Percentiles rank a stretch among this genome's conserved stretches.
phyloP scores from a whole-genome alignment of 305 asterid species.

The Fraxinus baroniana region DNA sequence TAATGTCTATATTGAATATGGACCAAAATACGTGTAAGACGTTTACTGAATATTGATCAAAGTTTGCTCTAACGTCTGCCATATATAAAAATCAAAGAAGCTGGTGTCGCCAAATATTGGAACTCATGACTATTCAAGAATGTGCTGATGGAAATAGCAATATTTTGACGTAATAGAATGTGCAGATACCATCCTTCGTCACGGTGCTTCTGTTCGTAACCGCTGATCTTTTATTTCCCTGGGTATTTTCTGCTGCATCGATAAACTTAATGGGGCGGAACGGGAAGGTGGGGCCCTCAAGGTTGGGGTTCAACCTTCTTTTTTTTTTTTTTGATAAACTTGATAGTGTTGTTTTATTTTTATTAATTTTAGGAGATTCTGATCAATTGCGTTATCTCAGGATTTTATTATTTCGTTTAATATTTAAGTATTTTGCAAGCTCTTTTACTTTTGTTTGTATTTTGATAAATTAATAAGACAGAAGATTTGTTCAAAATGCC shows the following conservation, averaged over 20 bases:
- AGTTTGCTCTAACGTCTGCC: not conserved
- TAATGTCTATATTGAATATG: not conserved
- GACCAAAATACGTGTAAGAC: not conserved
- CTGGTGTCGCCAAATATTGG: not conserved
- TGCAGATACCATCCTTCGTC: not conserved
- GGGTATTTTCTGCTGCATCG: not conserved
- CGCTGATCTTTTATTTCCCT: not conserved
- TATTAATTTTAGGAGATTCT: too few species aligned
- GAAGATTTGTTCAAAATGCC: too few species aligned
- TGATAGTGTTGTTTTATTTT: too few species aligned
- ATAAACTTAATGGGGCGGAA: too few species aligned
- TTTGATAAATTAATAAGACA: too few species aligned
- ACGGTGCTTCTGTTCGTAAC: too few species aligned
- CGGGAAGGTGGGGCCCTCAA: too few species aligned
- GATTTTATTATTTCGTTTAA: not conserved
- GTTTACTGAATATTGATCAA: not conserved
- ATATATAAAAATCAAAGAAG: not conserved
- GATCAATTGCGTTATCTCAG: not conserved
- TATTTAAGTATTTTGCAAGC: too few species aligned
- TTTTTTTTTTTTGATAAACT: too few species aligned
- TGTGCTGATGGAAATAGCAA: not conserved
- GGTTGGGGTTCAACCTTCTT: too few species aligned
- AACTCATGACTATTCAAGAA: not conserved
- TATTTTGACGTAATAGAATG: not conserved
- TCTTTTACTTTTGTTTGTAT: not conserved